Conservation (phyloP, 768 basidiomycete species). For the Naganishia vishniacii region DNA sequence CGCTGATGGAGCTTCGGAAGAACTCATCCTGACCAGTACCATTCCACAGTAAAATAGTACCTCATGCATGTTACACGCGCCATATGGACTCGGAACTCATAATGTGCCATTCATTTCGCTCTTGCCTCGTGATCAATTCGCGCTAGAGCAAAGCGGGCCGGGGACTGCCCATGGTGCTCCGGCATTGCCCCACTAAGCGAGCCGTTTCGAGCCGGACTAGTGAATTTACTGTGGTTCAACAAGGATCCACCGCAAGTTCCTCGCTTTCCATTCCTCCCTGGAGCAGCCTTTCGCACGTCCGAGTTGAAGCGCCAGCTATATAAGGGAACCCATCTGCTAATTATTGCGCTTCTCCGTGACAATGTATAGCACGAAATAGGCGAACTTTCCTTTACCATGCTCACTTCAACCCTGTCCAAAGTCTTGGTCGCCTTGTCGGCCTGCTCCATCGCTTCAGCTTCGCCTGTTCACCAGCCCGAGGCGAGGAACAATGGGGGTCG, state of each 20-base stretch:
- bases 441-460: conserved; percentile 11
- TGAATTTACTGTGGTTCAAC: neutral
- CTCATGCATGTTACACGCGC: no score
- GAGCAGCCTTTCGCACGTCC: neutral
- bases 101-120: conserved; percentile 5
- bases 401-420: conserved; percentile 14
- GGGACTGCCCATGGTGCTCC: neutral
- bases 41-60: no score
- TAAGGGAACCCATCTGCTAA: neutral
- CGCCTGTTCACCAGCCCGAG: conserved; percentile 6
- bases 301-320: no score
- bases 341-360: neutral
- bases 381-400: neutral
- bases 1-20: no score
- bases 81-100: no score
- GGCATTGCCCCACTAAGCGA: neutral
- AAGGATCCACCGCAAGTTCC: neutral
- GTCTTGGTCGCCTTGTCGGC: conserved; percentile 15
- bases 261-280: neutral
- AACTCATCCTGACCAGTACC: no score
- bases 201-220: conserved; percentile 4
- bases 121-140: neutral
- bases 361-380: neutral
- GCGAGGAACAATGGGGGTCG: conserved; percentile 6
- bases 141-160: neutral